phyloP scores from a whole-genome alignment of 192 early-diverging fungal genomes.

The Allomyces javanicus region DNA sequence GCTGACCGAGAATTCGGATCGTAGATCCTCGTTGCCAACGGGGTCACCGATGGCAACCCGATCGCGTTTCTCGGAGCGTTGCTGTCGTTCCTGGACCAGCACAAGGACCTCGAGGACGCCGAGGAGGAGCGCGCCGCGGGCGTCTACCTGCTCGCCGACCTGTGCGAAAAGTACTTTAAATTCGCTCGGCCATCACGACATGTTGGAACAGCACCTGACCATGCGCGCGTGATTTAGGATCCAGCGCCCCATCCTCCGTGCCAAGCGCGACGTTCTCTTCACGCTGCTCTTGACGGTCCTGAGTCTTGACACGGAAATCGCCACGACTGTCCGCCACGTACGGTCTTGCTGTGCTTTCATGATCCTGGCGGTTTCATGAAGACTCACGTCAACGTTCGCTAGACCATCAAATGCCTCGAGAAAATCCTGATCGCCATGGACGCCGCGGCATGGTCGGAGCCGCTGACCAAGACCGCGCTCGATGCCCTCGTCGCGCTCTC shows the following conservation, averaged over 20 bases:
- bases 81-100: background rate
- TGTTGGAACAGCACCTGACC: too few relatives aligned
- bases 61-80: background rate
- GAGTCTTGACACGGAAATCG: background rate
- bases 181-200: too few relatives aligned
- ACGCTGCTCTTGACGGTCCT: background rate
- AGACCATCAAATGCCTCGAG: slow-evolving; percentile 37
- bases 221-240: background rate
- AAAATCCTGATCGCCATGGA: slow-evolving; percentile 61
- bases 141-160: background rate
- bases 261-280: background rate
- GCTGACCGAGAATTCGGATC: background rate
- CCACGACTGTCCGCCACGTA: background rate
- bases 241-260: background rate
- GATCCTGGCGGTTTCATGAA: too few relatives aligned
- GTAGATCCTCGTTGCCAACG: background rate
- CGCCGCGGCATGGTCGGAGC: slow-evolving; percentile 44
- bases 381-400: background rate
- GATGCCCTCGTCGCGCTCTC: slow-evolving; percentile 56
- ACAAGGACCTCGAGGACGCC: background rate
- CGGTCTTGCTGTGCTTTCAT: too few relatives aligned
- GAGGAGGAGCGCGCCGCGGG: background rate
- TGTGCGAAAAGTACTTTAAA: background rate
- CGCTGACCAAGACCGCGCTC: slow-evolving; percentile 43
- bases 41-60: background rate